phyloP scores from a whole-genome alignment of 768 basidiomycete genomes.

The Auricularia sp. region DNA sequence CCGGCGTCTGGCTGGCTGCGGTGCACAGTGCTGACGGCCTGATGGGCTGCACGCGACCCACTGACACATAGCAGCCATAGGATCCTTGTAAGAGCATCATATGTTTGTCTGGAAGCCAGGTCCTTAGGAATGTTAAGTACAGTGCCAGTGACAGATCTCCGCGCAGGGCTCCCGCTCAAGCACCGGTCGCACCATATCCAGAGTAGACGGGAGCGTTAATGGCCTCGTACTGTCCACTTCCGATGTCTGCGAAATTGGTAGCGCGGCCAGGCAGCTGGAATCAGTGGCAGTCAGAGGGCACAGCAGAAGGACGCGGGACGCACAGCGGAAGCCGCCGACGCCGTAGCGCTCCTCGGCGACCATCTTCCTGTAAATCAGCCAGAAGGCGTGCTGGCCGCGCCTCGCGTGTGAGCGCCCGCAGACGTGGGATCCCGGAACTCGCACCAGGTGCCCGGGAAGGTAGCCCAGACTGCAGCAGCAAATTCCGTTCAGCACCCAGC shows the following conservation, averaged over 20 bases:
- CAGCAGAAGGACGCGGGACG: constrained; percentile 21
- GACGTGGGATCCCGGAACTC: constrained; percentile 11
- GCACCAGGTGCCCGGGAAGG: constrained; percentile 52
- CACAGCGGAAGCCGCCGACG: constrained; percentile 64
- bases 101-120: no score
- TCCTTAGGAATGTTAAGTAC: no score
- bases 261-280: not conserved
- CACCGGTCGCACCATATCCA: constrained; percentile 24
- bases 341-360: constrained; percentile 79
- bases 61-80: no score
- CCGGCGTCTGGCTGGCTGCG: no score
- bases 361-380: constrained; percentile 87
- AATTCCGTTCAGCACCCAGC: not conserved
- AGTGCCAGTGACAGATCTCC: no score
- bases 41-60: no score
- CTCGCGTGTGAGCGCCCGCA: not conserved
- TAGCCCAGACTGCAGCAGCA: constrained; percentile 52
- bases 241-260: constrained; percentile 20
- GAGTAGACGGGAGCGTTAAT: constrained; percentile 9
- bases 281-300: not conserved
- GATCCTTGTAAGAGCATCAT: no score
- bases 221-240: constrained; percentile 30
- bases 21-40: no score
- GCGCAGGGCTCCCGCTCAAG: not conserved
- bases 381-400: constrained; percentile 59